A percentile compares a stretch with the other conserved stretches of the same genome.
phyloP scores from a whole-genome alignment of 1,284 basidiomycete genomes.

The Ceratobasidium sp. region DNA sequence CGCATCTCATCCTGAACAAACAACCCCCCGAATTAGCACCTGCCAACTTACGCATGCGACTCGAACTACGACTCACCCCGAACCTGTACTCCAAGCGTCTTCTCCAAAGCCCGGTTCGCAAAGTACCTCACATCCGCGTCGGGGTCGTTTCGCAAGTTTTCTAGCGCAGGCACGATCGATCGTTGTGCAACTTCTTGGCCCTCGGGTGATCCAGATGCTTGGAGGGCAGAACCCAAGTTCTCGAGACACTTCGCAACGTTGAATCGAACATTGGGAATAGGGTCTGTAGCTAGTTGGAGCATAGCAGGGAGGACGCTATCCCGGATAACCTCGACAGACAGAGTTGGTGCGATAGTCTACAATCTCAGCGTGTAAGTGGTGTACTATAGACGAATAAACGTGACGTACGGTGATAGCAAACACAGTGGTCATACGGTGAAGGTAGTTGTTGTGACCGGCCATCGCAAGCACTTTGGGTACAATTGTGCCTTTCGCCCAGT shows the following conservation, averaged over 20 bases:
- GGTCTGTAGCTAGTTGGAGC: conserved; percentile 85
- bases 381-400: conserved; percentile 40
- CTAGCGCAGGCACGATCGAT: conserved; percentile 83
- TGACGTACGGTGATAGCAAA: conserved; percentile 92
- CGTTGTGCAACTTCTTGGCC: conserved; percentile 79
- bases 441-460: conserved; percentile 97
- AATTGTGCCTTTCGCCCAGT: conserved; percentile 95
- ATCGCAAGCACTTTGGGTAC: conserved; percentile 98
- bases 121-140: conserved; percentile 97
- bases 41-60: neutral
- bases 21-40: conserved; percentile 7
- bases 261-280: conserved; percentile 99
- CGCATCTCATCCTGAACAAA: conserved; percentile 8
- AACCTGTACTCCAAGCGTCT: conserved; percentile 52
- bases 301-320: conserved; percentile 89
- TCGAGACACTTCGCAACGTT: conserved; percentile 97
- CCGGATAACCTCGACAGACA: conserved; percentile 86
- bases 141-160: conserved; percentile 87
- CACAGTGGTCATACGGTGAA: conserved; percentile 99
- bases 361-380: conserved; percentile 39
- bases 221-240: conserved; percentile 80
- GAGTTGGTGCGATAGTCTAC: conserved; percentile 94
- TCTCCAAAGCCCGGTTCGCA: conserved; percentile 76
- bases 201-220: conserved; percentile 65
- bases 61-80: conserved; percentile 36